Evolutionary conservation across 176 grass and related monocot species (phyloP).

Genomic region (Poa pratensis): DNA sequence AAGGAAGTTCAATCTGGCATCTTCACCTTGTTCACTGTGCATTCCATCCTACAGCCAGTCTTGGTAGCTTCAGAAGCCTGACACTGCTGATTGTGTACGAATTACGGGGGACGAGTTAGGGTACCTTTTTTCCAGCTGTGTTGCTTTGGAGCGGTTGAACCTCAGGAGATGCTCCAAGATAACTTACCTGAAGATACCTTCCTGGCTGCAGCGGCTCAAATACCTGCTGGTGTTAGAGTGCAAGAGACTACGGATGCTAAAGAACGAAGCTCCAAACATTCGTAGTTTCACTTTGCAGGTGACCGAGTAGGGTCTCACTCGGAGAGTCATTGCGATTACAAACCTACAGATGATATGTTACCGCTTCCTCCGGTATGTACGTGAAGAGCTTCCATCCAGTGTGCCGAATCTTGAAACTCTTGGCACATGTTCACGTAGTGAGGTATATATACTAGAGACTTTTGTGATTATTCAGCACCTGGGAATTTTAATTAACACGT

Average conservation of each 20-base stretch:
- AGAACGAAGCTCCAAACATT: conserved; percentile 24
- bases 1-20: background rate
- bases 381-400: conserved; percentile 13
- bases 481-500: background rate
- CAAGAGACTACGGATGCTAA: background rate
- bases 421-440: background rate
- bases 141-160: background rate
- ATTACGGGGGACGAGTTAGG: background rate
- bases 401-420: conserved; percentile 16
- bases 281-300: background rate
- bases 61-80: background rate
- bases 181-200: conserved; percentile 1
- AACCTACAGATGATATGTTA: background rate
- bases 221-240: background rate
- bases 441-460: conserved; percentile 2
- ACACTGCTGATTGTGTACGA: background rate
- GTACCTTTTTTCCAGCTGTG: background rate
- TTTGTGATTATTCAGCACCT: background rate
- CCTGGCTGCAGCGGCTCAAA: background rate
- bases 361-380: background rate
- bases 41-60: background rate
- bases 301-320: background rate
- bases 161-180: conserved; percentile 17
- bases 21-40: background rate
- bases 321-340: background rate